Base-by-base conservation (phyloP, 1,139 yeast species). In the Debaryomyces nepalensis region DNA sequence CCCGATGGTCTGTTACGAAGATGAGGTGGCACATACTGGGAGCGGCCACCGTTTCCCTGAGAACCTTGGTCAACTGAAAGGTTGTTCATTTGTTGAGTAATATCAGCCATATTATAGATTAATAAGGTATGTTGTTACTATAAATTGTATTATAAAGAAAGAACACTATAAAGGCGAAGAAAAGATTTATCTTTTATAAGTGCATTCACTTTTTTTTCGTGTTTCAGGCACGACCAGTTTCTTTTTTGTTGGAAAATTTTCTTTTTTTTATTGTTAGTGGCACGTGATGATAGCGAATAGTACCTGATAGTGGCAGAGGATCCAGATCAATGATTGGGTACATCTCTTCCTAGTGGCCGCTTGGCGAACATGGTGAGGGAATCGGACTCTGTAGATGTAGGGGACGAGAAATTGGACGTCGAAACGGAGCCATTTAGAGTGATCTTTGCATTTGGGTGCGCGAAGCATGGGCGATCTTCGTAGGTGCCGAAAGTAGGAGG, bases 1-100 rank as follows among this genome's bases (percentile, higher is more conserved):
- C 53, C 53, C 24, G 51, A 53, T 33, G 61, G 59, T 51, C 68
- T 62, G 51, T 65, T 62, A 49, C 84, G 75, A 54, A 80, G 73
- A 64, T 82, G 89, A 50, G 91, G 91, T 47, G 91, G 91, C 27
- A 84, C 86, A 64, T 84, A 84, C 43, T 66, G 69, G 33, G 46
- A 48, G 37, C 50, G 42, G 11, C 36, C 41, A 12, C 54, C 50
- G 40, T 52, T 52, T 18, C 57, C 54, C 44, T 49, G 46, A 32
- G 40, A 45, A 40, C 60, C 70, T 46, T 58, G 59, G 12, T 41
- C 38, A 42, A 71, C 71, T 40, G 73, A 68, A 49, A 71, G 73
- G 56, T 70, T 66, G 64, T 61, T 66, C 75, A 71, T 67, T 57
- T 70, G 64, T 58, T 68, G 67, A 54, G 67, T 67, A 51, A 70